Conservation (phyloP, 768 basidiomycete species). For the Coprinellus micaceus region DNA sequence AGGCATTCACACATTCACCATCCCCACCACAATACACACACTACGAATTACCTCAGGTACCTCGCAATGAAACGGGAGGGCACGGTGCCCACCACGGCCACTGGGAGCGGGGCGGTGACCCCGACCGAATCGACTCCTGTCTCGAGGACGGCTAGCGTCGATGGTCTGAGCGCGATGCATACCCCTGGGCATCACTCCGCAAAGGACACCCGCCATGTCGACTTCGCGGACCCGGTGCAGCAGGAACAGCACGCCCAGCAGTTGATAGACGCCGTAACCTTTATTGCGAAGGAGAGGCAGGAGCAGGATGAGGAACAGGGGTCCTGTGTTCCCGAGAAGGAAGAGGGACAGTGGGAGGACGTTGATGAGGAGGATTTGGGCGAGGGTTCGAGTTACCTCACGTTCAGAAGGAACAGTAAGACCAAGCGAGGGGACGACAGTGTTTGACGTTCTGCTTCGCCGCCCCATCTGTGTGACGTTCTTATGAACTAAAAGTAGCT, state of each 20-base stretch:
- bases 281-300: background rate
- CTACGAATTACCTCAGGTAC: conserved; percentile 2
- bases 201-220: background rate
- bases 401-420: too few species aligned
- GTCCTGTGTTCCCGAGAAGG: background rate
- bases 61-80: conserved; percentile 4
- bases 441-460: too few species aligned
- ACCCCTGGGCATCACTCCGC: background rate
- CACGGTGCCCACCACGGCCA: background rate
- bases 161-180: background rate
- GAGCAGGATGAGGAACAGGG: background rate
- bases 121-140: background rate
- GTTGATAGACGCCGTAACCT: background rate
- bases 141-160: background rate
- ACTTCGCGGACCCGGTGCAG: too few species aligned
- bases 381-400: background rate
- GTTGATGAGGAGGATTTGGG: conserved; percentile 1
- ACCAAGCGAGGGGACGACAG: too few species aligned
- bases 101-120: background rate
- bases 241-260: too few species aligned
- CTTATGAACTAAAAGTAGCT: too few species aligned
- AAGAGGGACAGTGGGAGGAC: background rate
- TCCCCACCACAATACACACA: background rate
- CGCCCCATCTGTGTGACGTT: too few species aligned
- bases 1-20: conserved; percentile 1